Evolutionary conservation across 805 yeast genomes (phyloP).

Genomic region (Cyberlindnera mycetangii): DNA sequence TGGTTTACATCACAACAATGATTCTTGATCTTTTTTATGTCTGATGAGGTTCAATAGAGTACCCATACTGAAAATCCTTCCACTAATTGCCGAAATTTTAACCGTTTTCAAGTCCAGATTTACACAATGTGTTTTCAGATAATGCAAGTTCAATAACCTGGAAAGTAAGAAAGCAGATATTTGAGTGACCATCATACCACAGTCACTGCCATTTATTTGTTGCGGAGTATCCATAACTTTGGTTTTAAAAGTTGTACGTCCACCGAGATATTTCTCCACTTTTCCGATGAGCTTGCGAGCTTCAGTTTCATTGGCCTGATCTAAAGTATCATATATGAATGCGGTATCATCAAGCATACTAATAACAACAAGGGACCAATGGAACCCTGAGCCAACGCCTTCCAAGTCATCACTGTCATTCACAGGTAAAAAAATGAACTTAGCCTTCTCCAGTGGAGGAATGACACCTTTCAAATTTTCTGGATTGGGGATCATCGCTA

Average conservation of each 20-base stretch:
- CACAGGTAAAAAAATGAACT: conserved; percentile 62
- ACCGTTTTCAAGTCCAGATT: conserved; percentile 40
- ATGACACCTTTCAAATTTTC: conserved; percentile 39
- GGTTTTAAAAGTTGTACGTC: conserved; percentile 20
- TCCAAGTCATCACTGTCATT: conserved; percentile 63
- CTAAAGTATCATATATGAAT: conserved; percentile 55
- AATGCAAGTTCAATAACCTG: conserved; percentile 30
- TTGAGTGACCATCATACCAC: conserved; percentile 44
- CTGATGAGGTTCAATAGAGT: conserved; percentile 31
- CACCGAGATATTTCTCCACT: conserved; percentile 23
- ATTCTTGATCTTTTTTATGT: conserved; percentile 14
- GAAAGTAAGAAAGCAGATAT: conserved; percentile 35
- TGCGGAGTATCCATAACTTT: conserved; percentile 43
- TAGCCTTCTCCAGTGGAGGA: conserved; percentile 42
- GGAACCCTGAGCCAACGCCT: conserved; percentile 63
- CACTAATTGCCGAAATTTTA: conserved; percentile 45
- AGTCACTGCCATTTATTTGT: conserved; percentile 63
- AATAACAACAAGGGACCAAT: conserved; percentile 68
- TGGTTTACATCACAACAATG: neutral
- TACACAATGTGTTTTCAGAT: conserved; percentile 30
- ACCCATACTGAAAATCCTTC: conserved; percentile 42
- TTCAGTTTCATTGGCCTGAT: conserved; percentile 25
- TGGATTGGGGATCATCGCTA: conserved; percentile 52
- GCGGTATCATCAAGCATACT: conserved; percentile 45
- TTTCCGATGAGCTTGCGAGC: conserved; percentile 22